phyloP scores from a whole-genome alignment of 208 protist genomes.

The Porcisia deanei region DNA sequence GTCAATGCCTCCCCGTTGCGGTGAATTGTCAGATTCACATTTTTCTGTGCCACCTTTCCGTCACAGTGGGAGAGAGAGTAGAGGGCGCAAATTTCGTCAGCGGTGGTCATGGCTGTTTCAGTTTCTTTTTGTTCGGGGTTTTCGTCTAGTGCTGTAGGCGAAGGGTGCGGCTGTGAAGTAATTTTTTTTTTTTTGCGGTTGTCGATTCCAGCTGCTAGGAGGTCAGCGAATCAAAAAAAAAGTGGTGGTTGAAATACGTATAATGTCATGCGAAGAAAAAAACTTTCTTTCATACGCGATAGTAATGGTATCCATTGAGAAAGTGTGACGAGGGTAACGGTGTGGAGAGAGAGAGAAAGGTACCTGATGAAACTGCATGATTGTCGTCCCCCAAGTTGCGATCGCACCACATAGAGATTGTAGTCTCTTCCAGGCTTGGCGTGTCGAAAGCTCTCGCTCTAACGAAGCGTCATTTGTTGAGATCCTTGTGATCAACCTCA shows the following conservation, averaged over 20 bases:
- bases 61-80: constrained; percentile 61
- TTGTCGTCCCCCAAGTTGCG: not conserved
- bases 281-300: not conserved
- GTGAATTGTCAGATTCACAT: constrained; percentile 41
- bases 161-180: not conserved
- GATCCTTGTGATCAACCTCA: not conserved
- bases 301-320: not conserved
- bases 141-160: not conserved
- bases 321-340: not conserved
- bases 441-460: not conserved
- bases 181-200: not conserved
- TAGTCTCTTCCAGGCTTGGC: not conserved
- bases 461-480: not conserved
- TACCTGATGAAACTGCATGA: not conserved
- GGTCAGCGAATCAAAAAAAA: not conserved
- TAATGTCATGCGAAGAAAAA: not conserved
- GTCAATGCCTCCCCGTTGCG: constrained; percentile 33
- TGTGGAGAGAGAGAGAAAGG: not conserved
- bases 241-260: not conserved
- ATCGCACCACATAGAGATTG: not conserved
- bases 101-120: constrained; percentile 18
- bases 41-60: constrained; percentile 26
- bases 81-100: constrained; percentile 53
- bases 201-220: not conserved
- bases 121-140: not conserved